These are phyloP conservation scores for Ganoderma sp. DNA, from an alignment of 1,284 basidiomycete species.

Conservation along the genomic window DNA sequence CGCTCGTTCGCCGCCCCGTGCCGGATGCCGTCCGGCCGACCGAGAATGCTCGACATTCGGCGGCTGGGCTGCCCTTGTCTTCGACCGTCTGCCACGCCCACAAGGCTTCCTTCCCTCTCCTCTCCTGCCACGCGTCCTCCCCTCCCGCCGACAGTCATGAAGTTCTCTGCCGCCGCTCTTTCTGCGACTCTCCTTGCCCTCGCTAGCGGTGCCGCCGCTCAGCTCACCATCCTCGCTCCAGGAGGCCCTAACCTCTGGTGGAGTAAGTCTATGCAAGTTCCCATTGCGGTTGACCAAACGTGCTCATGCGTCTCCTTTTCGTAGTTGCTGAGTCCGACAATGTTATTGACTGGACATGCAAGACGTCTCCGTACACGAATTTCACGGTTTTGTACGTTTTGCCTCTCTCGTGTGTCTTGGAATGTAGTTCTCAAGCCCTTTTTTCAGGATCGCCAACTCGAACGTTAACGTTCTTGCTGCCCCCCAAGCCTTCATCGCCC, in stretches of 20 bases:
- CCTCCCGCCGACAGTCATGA: conserved; percentile 41
- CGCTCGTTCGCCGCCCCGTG: conserved; percentile 2
- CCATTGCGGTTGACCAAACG: neutral
- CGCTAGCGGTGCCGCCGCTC: conserved; percentile 44
- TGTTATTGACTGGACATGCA: conserved; percentile 50
- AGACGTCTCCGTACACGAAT: conserved; percentile 40
- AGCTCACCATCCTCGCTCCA: conserved; percentile 45
- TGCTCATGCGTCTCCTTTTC: conserved; percentile 6
- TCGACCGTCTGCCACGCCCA: conserved; percentile 19
- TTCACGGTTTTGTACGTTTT: conserved; percentile 51
- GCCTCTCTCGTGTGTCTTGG: neutral
- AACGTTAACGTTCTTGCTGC: conserved; percentile 42
- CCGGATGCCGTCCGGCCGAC: conserved; percentile 7
- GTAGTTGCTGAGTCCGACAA: conserved; percentile 43
- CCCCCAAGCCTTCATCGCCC: conserved; percentile 52
- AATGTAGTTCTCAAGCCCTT: conserved; percentile 17
- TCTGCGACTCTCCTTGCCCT: conserved; percentile 44
- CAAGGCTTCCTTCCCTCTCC: conserved; percentile 19
- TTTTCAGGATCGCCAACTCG: conserved; percentile 49
- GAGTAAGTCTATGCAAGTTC: conserved; percentile 41
- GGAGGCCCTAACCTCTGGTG: conserved; percentile 52
- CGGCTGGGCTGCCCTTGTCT: conserved; percentile 7
- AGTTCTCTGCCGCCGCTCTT: conserved; percentile 43
- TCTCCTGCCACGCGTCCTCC: conserved; percentile 14
- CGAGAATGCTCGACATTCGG: too few relatives aligned